Conservation (phyloP, 2,329 filamentous ascomycete species). For the Talaromyces sp. region DNA sequence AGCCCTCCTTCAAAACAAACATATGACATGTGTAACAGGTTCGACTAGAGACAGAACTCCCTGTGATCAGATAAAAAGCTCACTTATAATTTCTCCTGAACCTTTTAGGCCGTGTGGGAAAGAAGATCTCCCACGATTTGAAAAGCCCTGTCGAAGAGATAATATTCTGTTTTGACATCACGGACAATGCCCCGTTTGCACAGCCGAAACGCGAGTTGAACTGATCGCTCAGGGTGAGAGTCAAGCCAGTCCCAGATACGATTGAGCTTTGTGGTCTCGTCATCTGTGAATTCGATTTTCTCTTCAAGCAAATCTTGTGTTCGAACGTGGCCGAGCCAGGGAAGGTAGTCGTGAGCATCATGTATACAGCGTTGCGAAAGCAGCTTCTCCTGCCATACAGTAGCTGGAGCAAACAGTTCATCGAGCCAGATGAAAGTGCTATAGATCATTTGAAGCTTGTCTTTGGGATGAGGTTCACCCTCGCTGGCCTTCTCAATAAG, state of each 20-base stretch:
- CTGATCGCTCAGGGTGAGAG: neutral
- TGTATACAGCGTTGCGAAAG: neutral
- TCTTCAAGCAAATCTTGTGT: neutral
- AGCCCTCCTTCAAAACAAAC: neutral
- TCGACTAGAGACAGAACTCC: neutral
- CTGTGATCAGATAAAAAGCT: neutral
- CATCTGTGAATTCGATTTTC: neutral
- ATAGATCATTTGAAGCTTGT: neutral
- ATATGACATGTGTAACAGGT: neutral
- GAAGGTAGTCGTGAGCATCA: neutral
- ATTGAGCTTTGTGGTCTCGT: neutral
- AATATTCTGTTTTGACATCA: constrained; percentile 1
- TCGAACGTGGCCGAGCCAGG: neutral
- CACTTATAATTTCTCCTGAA: too few species aligned
- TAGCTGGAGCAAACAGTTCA: neutral
- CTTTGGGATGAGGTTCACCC: neutral
- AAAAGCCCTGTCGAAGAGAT: constrained; percentile 2
- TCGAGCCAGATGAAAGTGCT: constrained; percentile 7
- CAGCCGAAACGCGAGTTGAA: constrained; percentile 2
- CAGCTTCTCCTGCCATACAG: neutral
- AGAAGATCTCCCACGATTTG: neutral
- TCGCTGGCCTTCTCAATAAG: neutral
- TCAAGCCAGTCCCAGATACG: neutral
- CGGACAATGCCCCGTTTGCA: neutral
- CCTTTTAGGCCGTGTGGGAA: neutral